Conservation (phyloP, 352 stramenopile genomes). For the Phytophthora macrochlamydospora region DNA sequence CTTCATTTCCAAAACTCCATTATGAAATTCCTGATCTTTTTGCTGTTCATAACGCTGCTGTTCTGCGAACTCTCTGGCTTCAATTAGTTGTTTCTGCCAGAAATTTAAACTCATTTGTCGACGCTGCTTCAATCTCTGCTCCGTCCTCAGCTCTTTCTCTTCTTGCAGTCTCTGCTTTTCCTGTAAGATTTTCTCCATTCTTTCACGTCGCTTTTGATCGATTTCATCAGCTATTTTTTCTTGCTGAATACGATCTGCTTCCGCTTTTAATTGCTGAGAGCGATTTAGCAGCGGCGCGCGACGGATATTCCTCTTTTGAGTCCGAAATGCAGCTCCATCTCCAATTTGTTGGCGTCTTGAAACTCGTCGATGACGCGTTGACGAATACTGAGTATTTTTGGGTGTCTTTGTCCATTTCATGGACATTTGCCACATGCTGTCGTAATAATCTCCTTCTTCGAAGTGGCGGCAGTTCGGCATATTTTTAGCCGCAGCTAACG, state of each 20-base stretch:
- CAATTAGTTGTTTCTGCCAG: slow-evolving; percentile 70
- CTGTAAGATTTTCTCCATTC: slow-evolving; percentile 42
- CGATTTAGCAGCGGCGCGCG: slow-evolving; percentile 61
- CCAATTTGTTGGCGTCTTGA: slow-evolving; percentile 38
- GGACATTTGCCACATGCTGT: slow-evolving; percentile 64
- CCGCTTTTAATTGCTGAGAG: slow-evolving; percentile 54
- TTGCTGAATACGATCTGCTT: slow-evolving; percentile 49
- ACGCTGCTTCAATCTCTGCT: slow-evolving; percentile 15
- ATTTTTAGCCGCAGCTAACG: slow-evolving; percentile 48
- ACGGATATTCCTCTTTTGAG: slow-evolving; percentile 63
- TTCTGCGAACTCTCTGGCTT: slow-evolving; percentile 51
- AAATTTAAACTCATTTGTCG: slow-evolving; percentile 69
- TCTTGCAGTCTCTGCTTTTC: slow-evolving; percentile 37
- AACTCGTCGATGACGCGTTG: slow-evolving; percentile 48
- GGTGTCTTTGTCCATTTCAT: slow-evolving; percentile 64
- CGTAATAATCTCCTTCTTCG: slow-evolving; percentile 56
- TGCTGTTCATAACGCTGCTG: slow-evolving; percentile 43
- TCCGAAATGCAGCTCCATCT: slow-evolving; percentile 56
- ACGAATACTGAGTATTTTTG: slow-evolving; percentile 58
- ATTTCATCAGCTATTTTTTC: slow-evolving; percentile 40
- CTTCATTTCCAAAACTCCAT: slow-evolving; percentile 36
- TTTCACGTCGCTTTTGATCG: slow-evolving; percentile 46
- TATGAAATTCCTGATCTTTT: slow-evolving; percentile 26
- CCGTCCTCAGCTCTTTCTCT: slow-evolving; percentile 16
- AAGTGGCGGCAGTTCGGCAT: slow-evolving; percentile 65